These are phyloP conservation scores for Barnettozyma sucrosica DNA, from an alignment of 805 yeast genomes.

Conservation along the genomic window DNA sequence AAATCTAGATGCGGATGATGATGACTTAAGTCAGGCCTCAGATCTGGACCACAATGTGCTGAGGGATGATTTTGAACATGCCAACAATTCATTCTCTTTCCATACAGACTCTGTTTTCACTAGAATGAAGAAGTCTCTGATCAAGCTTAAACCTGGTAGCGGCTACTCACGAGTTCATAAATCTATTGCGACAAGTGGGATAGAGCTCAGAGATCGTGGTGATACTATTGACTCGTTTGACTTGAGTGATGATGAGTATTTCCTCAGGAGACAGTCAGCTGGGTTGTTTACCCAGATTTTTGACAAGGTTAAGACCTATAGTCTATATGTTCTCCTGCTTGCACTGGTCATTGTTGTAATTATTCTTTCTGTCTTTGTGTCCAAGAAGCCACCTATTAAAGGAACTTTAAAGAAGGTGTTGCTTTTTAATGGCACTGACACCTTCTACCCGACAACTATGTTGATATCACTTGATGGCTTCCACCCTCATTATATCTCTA, in stretches of 20 bases:
- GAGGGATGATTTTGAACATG: slow-evolving; percentile 24
- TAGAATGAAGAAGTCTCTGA: slow-evolving; percentile 9
- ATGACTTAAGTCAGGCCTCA: slow-evolving; percentile 22
- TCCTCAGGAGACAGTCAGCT: slow-evolving; percentile 16
- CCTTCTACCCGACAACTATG: slow-evolving; percentile 63
- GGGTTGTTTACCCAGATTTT: slow-evolving; percentile 1
- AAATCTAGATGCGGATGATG: slow-evolving; percentile 41
- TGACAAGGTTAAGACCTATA: slow-evolving; percentile 4
- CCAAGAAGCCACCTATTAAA: slow-evolving; percentile 5
- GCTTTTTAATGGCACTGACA: slow-evolving; percentile 22
- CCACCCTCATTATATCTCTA: slow-evolving; percentile 79
- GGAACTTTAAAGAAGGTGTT: not conserved
- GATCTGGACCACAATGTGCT: slow-evolving; percentile 21
- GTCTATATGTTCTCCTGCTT: slow-evolving; percentile 7
- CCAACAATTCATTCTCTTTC: slow-evolving; percentile 4
- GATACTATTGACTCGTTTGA: slow-evolving; percentile 23
- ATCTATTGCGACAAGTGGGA: slow-evolving; percentile 17
- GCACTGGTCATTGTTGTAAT: slow-evolving; percentile 13
- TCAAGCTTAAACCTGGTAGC: slow-evolving; percentile 6
- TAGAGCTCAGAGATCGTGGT: slow-evolving; percentile 17
- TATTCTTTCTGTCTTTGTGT: slow-evolving; percentile 17
- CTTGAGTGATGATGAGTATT: slow-evolving; percentile 25
- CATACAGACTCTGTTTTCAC: slow-evolving; percentile 6
- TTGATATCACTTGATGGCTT: slow-evolving; percentile 82
- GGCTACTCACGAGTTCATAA: slow-evolving; percentile 14